A percentile compares a stretch with the other conserved stretches of the same genome.
Evolutionary conservation across 2,329 filamentous ascomycete species (phyloP).

Genomic region (Kalmusia sp.): DNA sequence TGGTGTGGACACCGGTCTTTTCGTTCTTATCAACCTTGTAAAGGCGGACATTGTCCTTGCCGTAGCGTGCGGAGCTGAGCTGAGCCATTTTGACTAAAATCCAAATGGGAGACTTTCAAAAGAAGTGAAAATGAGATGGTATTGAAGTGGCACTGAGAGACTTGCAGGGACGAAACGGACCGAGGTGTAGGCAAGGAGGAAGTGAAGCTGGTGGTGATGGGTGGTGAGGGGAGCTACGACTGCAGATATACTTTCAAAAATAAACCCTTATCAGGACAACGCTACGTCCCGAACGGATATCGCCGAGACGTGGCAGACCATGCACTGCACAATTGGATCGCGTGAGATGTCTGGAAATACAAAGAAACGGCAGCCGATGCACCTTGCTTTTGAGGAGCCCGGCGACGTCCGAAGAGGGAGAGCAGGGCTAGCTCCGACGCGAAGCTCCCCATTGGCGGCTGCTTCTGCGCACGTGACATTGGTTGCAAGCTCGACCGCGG

Average conservation of each 20-base stretch:
- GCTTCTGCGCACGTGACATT: constrained; percentile 32
- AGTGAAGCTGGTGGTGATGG: constrained; percentile 20
- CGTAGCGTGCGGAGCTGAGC: constrained; percentile 71
- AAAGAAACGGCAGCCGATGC: constrained; percentile 29
- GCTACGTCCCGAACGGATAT: constrained; percentile 34
- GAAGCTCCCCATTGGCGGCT: constrained; percentile 11
- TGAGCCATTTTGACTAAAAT: constrained; percentile 49
- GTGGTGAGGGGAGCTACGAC: constrained; percentile 22
- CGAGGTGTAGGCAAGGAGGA: constrained; percentile 10
- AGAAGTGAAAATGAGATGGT: no score
- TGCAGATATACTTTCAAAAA: constrained; percentile 37
- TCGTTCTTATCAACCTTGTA: constrained; percentile 90
- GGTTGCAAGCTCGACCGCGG: constrained; percentile 20
- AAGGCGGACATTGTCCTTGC: constrained; percentile 98
- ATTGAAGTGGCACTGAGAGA: no score
- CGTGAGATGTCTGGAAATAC: constrained; percentile 25
- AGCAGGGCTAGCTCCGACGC: constrained; percentile 9
- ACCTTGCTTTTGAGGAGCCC: constrained; percentile 38
- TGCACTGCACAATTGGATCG: constrained; percentile 34
- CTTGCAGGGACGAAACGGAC: no score
- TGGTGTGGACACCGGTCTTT: constrained; percentile 78
- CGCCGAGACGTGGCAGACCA: constrained; percentile 36
- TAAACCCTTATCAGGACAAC: constrained; percentile 39
- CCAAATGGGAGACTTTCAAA: not conserved
- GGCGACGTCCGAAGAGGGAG: constrained; percentile 41